These are phyloP conservation scores for Pseudophaeomoniella oleicola DNA, from an alignment of 2,329 filamentous ascomycete species.

Conservation along the genomic window DNA sequence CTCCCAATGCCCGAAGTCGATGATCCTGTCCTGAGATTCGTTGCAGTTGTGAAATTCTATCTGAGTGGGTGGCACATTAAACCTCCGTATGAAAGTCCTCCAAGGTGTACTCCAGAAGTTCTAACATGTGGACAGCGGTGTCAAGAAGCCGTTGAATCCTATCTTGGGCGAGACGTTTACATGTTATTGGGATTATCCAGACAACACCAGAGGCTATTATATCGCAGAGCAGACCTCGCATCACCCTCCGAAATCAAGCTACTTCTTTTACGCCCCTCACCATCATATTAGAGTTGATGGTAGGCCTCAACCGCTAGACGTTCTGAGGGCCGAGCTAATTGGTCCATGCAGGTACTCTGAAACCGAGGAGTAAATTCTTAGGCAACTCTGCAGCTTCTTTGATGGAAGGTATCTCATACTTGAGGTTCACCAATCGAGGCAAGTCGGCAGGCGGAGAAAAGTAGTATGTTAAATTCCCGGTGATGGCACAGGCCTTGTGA, in stretches of 20 bases:
- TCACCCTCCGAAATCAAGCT: conserved; percentile 95
- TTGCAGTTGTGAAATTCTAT: conserved; percentile 96
- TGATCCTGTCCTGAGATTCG: conserved; percentile 77
- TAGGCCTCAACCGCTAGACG: too few relatives aligned
- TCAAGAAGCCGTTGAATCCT: conserved; percentile 96
- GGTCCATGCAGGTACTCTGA: conserved; percentile 51
- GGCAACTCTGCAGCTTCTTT: conserved; percentile 95
- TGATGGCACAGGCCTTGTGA: neutral
- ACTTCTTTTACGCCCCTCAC: conserved; percentile 95
- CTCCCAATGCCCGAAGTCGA: conserved; percentile 77
- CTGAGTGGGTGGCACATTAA: conserved; percentile 98
- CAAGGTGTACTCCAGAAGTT: conserved; percentile 1
- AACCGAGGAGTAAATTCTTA: conserved; percentile 86
- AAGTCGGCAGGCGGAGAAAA: conserved; percentile 55
- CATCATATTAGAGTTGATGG: conserved; percentile 92
- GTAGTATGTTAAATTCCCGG: conserved; percentile 57
- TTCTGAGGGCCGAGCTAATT: too few relatives aligned
- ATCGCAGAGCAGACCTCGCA: conserved; percentile 96
- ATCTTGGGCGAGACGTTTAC: conserved; percentile 91
- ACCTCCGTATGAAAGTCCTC: conserved; percentile 55
- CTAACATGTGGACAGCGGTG: conserved; percentile 46
- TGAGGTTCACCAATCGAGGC: conserved; percentile 69
- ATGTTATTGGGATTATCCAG: conserved; percentile 86
- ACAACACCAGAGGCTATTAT: conserved; percentile 80
- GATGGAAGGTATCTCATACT: conserved; percentile 91